Evolutionary conservation across 73 alveolate genomes (phyloP), one percentile per base, ranked within the genome.

Genomic region (Breviolum minutum): DNA sequence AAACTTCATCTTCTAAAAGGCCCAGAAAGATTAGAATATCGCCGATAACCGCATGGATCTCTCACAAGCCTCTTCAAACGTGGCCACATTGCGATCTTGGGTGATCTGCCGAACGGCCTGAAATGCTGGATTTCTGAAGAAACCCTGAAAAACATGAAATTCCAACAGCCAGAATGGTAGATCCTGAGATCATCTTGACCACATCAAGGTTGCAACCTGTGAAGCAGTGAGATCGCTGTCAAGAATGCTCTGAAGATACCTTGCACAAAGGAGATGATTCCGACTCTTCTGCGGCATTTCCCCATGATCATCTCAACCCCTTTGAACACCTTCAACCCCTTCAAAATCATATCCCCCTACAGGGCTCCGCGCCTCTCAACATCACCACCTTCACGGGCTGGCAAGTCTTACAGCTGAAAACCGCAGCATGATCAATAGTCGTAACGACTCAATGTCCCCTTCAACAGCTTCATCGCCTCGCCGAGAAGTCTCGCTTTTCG

Each of bases 41-140:
- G n/a, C n/a, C n/a, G 63, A 32, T 13, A 64, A 80, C 10, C 89
- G 16, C 19, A 7, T 24, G 26, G 1, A 26, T 29, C 63, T 9
- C 87, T 22, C 63, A 0, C 29, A 24, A 7, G 95, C 96, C 96
- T 90, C 96, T 48, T 90, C 96, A 62, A 90, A 90, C 61, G 87
- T 90, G 63, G 84, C 96, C 74, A 69, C 71, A 63, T 27, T 69
- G 63, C 96, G 96, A 27, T 90, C 96, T 40, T 63, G 86, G 30
- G 96, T 64, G 76, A 90, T 90, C 61, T 71, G 96, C 5, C 86
- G 87, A 22, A 90, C 96, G 7, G 96, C 96, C 96, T 88, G 17
- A 48, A 61, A 22, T 16, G 40, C 1, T 8, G 40, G 90, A 7
- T 62, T 60, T 40, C 54, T 40, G 54, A 40, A n/a, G n/a, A n/a